Evolutionary conservation across 305 asterid species (phyloP), one percentile per base, ranked within the genome.

Genomic region (Fraxinus latifolia): DNA sequence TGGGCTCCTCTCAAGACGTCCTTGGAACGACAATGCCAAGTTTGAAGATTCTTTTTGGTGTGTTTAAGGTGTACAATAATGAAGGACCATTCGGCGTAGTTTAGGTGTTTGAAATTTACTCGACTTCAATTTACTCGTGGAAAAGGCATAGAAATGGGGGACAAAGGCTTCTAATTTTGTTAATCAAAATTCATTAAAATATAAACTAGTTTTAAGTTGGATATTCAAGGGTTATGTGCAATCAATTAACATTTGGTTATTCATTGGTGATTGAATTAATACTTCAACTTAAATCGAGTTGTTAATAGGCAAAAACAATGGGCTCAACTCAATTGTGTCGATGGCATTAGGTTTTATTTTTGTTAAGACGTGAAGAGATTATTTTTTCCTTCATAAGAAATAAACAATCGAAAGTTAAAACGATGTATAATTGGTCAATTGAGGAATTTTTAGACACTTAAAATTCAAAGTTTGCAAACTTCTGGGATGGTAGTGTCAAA

Each of bases 151-250:
- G 79, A 1, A 7, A 50, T 11, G 23, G 68, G 58, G 58, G 60
- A 29, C 11, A 0, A 31, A 65, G 86, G 73, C 25, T 86, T 86
- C 86, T 86, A 82, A 85, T 85, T 88, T 88, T 86, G 88, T 81
- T 83, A 25, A 76, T 79, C 81, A 50, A 79, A 79, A 81, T 81
- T 88, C 78, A 78, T 84, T 80, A 78, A 88, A 89, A 80, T 81
- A 82, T 76, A 77, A 34, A 76, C 79, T 7, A 81, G 74, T 55
- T 82, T 81, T 87, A 80, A 85, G 83, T 82, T 83, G 86, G 83
- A 27, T 34, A 74, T 21, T 84, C 23, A 32, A 55, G 32, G 77
- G 82, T 87, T 29, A 84, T 84, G 81, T 82, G 77, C 82, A 60
- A 84, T 77, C 82, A 77, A 85, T 85, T 76, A 50, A 65, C 83